Evolutionary conservation across 768 basidiomycete genomes (phyloP).

Genomic region (Heimioporus sp.): DNA sequence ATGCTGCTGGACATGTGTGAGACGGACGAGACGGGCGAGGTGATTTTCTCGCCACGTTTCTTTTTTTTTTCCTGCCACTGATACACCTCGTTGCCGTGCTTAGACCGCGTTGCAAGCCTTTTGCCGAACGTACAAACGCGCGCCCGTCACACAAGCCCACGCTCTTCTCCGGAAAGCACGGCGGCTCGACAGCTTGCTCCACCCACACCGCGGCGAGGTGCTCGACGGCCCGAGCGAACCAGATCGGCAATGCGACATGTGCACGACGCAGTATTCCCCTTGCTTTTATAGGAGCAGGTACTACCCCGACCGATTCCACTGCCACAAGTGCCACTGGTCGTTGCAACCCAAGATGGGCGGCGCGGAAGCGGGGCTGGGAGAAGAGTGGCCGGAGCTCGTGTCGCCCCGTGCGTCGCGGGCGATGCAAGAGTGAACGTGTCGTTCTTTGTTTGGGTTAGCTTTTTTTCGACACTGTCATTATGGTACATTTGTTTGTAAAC

Average conservation of each 20-base stretch:
- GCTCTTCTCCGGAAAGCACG: conserved; percentile 87
- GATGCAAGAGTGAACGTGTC: conserved; percentile 17
- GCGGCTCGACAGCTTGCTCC: conserved; percentile 71
- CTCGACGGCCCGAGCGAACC: conserved; percentile 13
- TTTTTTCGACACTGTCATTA: background rate
- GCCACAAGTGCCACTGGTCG: conserved; percentile 45
- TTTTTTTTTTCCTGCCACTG: background rate
- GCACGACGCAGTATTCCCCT: conserved; percentile 71
- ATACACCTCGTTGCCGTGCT: background rate
- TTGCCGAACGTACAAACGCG: conserved; percentile 81
- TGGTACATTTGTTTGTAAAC: conserved; percentile 30
- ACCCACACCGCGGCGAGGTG: conserved; percentile 41
- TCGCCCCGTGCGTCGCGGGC: conserved; percentile 8
- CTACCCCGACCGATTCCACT: conserved; percentile 31
- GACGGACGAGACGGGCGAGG: conserved; percentile 77
- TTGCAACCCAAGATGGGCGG: conserved; percentile 2
- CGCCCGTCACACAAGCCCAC: conserved; percentile 68
- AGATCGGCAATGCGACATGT: conserved; percentile 52
- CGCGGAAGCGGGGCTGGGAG: background rate
- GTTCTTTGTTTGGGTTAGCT: background rate
- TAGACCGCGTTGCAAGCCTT: conserved; percentile 92
- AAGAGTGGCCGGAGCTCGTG: conserved; percentile 16
- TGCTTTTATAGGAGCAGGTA: conserved; percentile 56
- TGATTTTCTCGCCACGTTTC: conserved; percentile 32
- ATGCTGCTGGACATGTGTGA: conserved; percentile 84